phyloP scores from a whole-genome alignment of 1,139 yeast genomes.

The Saccharomyces hybrid region DNA sequence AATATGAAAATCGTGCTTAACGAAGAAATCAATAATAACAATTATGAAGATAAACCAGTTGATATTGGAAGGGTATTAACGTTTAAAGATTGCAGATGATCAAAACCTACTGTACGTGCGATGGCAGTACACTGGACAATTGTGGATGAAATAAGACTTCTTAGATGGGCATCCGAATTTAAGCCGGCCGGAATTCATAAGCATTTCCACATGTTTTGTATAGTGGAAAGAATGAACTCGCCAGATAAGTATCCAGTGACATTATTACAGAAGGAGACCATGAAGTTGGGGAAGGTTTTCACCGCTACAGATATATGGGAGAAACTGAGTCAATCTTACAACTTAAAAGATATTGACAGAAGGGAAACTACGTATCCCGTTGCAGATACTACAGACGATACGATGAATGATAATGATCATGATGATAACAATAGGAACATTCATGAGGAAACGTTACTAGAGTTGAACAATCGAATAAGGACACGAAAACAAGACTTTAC shows the following conservation, averaged over 20 bases:
- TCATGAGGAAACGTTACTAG: conserved; percentile 14
- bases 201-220: conserved; percentile 50
- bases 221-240: conserved; percentile 46
- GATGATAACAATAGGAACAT: conserved; percentile 12
- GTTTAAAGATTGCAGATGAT: no score
- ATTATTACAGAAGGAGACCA: conserved; percentile 24
- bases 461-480: conserved; percentile 14
- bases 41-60: neutral
- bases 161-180: conserved; percentile 57
- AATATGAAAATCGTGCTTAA: neutral
- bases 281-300: conserved; percentile 30
- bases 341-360: conserved; percentile 31
- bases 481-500: conserved; percentile 32
- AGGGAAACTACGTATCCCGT: neutral
- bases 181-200: conserved; percentile 55
- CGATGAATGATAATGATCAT: conserved; percentile 7
- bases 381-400: neutral
- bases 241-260: conserved; percentile 29
- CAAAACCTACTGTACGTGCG: neutral
- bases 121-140: conserved; percentile 43
- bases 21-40: neutral
- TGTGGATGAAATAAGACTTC: conserved; percentile 60
- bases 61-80: neutral
- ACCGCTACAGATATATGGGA: conserved; percentile 51
- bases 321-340: conserved; percentile 46